These are phyloP conservation scores for Dictyostelium intermedium DNA, from an alignment of 78 protist genomes.

Conservation along the genomic window DNA sequence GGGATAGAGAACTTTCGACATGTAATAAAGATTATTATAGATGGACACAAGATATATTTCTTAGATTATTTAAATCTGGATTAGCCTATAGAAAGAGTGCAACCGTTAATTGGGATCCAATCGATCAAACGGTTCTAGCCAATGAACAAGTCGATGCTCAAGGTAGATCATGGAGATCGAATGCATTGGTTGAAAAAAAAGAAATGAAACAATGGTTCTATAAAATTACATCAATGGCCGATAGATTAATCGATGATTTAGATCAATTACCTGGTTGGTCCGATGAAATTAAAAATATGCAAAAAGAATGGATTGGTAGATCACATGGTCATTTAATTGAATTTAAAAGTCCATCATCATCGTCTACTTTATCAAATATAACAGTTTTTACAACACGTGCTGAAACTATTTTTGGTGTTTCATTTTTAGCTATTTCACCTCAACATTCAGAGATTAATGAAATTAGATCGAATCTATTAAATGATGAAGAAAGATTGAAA, in stretches of 20 bases:
- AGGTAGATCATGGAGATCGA: constrained; percentile 94
- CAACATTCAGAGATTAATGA: constrained; percentile 35
- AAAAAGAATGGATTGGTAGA: constrained; percentile 93
- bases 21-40: constrained; percentile 87
- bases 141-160: constrained; percentile 94
- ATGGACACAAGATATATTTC: constrained; percentile 97
- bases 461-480: background rate
- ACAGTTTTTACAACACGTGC: constrained; percentile 90
- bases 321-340: constrained; percentile 77
- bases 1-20: constrained; percentile 90
- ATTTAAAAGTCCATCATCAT: background rate
- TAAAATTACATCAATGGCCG: constrained; percentile 86
- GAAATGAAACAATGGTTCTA: constrained; percentile 91
- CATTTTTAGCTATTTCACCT: constrained; percentile 75
- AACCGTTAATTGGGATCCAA: constrained; percentile 93
- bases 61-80: constrained; percentile 78
- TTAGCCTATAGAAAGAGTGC: constrained; percentile 89
- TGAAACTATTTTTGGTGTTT: constrained; percentile 92
- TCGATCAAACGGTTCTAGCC: constrained; percentile 95
- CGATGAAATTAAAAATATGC: constrained; percentile 88
- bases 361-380: background rate
- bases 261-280: constrained; percentile 91
- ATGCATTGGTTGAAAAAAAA: constrained; percentile 88
- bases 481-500: background rate
- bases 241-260: constrained; percentile 75